These are phyloP conservation scores for Dipodascopsis uninucleata DNA, from an alignment of 805 yeast species.

Conservation along the genomic window DNA sequence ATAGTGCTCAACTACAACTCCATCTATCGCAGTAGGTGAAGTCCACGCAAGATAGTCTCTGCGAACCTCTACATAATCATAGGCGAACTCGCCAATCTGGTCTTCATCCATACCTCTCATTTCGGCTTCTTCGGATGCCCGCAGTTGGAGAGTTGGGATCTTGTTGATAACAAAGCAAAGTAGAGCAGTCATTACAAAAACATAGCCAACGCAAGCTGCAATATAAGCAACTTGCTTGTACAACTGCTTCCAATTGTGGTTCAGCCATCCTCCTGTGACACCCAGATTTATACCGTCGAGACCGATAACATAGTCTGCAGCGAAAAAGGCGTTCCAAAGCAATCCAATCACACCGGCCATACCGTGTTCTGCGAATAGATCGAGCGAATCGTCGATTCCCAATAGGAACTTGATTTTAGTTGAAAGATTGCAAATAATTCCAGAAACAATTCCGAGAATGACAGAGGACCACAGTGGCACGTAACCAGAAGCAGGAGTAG, in stretches of 20 bases:
- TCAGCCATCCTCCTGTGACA: conserved; percentile 88
- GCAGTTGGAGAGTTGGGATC: conserved; percentile 76
- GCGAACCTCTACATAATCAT: conserved; percentile 94
- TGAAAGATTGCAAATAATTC: conserved; percentile 81
- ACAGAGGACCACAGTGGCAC: conserved; percentile 91
- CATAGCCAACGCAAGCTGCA: conserved; percentile 69
- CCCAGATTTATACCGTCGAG: conserved; percentile 60
- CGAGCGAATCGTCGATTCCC: conserved; percentile 86
- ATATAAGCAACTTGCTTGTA: conserved; percentile 85
- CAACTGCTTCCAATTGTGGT: conserved; percentile 85
- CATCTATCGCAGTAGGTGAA: conserved; percentile 33
- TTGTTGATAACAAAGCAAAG: conserved; percentile 69
- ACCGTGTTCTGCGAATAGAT: conserved; percentile 98
- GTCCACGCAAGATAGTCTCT: conserved; percentile 62
- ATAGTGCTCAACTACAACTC: conserved; percentile 44
- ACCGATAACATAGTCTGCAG: conserved; percentile 81
- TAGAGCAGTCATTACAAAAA: conserved; percentile 69
- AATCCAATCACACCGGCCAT: conserved; percentile 90
- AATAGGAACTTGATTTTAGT: conserved; percentile 80
- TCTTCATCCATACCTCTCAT: conserved; percentile 90
- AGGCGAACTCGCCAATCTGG: conserved; percentile 98
- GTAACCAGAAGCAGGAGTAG: conserved; percentile 90
- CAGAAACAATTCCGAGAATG: conserved; percentile 75
- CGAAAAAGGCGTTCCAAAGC: conserved; percentile 84
- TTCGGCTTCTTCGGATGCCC: conserved; percentile 83